Evolutionary conservation across 441 rosid genomes (phyloP).

Genomic region (Iberis amara): DNA sequence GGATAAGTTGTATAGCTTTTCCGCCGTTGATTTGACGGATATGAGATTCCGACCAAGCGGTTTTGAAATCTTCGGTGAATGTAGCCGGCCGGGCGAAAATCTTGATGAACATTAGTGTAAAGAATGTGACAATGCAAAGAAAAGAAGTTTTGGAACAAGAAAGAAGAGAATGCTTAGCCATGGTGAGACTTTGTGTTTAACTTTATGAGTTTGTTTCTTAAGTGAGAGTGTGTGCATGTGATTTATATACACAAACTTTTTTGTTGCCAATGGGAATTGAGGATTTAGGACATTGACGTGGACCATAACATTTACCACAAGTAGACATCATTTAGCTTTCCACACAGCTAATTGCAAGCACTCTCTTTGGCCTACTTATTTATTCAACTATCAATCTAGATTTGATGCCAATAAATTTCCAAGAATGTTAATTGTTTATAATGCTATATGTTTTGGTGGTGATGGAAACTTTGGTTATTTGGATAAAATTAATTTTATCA

Average conservation of each 20-base stretch:
- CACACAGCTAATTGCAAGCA: slow-evolving; percentile 72
- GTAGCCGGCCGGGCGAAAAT: slow-evolving; percentile 47
- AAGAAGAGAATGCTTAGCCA: slow-evolving; percentile 19
- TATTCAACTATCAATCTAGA: slow-evolving; percentile 13
- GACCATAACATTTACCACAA: slow-evolving; percentile 33
- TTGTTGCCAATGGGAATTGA: slow-evolving; percentile 20
- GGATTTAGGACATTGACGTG: slow-evolving; percentile 20
- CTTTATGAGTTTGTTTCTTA: slow-evolving; percentile 22
- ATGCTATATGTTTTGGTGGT: no score
- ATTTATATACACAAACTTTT: slow-evolving; percentile 26
- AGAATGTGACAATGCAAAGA: slow-evolving; percentile 26
- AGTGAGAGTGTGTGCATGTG: slow-evolving; percentile 14
- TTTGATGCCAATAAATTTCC: background rate
- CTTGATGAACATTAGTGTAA: slow-evolving; percentile 20
- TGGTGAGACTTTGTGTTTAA: background rate
- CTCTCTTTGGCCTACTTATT: slow-evolving; percentile 49
- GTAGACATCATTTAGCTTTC: slow-evolving; percentile 47
- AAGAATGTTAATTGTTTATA: background rate
- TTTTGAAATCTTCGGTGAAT: slow-evolving; percentile 54
- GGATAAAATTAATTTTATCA: background rate
- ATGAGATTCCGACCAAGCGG: slow-evolving; percentile 71
- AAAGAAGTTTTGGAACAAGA: background rate
- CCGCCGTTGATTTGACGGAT: slow-evolving; percentile 60
- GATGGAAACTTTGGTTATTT: no score
- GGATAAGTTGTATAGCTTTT: slow-evolving; percentile 60